A percentile compares a stretch with the other conserved stretches of the same genome.
phyloP scores from a whole-genome alignment of 768 basidiomycete genomes.

The Agrocybe pediades region DNA sequence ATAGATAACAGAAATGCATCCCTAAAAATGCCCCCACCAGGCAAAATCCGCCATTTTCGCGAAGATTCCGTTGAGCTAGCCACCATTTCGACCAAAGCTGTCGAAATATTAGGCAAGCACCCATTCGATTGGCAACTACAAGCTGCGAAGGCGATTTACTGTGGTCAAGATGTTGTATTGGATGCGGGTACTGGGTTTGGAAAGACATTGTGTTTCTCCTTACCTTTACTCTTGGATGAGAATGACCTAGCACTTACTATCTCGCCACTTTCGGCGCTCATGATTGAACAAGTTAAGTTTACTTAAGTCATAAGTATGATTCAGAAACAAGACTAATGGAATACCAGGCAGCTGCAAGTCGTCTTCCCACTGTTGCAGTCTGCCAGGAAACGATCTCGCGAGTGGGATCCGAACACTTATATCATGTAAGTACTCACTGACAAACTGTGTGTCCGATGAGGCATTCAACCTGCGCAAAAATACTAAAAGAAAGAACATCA shows the following conservation, averaged over 20 bases:
- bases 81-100: no score
- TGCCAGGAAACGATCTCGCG: conserved; percentile 14
- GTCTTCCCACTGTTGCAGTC: conserved; percentile 13
- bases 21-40: no score
- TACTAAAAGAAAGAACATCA: background rate
- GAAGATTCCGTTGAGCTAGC: no score
- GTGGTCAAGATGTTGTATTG: conserved; percentile 21
- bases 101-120: background rate
- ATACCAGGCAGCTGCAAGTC: background rate
- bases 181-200: conserved; percentile 21
- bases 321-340: no score
- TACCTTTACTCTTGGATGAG: conserved; percentile 15
- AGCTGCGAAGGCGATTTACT: conserved; percentile 15
- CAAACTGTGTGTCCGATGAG: no score
- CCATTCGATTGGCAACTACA: conserved; percentile 18
- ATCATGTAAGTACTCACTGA: conserved; percentile 3
- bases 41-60: no score
- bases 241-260: conserved; percentile 14
- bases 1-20: no score
- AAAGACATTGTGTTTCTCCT: conserved; percentile 13
- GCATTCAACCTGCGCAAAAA: background rate
- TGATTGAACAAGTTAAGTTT: conserved; percentile 22
- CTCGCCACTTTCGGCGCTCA: conserved; percentile 21
- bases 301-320: no score
- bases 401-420: conserved; percentile 7